Evolutionary conservation across 768 basidiomycete species (phyloP).

Genomic region (Clavulina sp.): DNA sequence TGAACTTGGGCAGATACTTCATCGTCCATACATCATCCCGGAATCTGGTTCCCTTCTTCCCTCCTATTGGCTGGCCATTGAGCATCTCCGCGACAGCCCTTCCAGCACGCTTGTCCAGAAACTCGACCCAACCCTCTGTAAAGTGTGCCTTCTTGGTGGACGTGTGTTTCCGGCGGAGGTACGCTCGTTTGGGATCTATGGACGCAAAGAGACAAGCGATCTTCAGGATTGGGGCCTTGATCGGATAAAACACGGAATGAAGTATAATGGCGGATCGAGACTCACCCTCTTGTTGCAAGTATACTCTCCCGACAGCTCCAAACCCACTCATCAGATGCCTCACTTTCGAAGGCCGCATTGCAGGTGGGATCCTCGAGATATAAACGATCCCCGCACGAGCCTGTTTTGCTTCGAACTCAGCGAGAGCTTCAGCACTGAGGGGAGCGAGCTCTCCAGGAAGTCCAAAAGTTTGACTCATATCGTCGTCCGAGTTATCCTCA

Average conservation of each 20-base stretch:
- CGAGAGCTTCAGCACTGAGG: conserved; percentile 55
- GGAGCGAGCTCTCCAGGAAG: conserved; percentile 31
- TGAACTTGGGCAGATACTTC: conserved; percentile 96
- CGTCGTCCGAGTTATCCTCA: conserved; percentile 36
- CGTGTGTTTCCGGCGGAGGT: conserved; percentile 64
- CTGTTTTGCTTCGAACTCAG: conserved; percentile 54
- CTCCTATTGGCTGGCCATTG: conserved; percentile 89
- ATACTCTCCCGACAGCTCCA: conserved; percentile 83
- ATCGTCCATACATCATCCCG: conserved; percentile 98
- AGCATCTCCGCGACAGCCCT: conserved; percentile 85
- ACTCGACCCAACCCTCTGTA: conserved; percentile 97
- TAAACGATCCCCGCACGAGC: conserved; percentile 76
- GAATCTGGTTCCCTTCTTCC: conserved; percentile 80
- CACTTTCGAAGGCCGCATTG: conserved; percentile 93
- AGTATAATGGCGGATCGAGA: conserved; percentile 2
- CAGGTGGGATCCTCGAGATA: conserved; percentile 90
- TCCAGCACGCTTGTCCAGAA: conserved; percentile 83
- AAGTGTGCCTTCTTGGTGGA: conserved; percentile 75
- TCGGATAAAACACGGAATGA: not conserved
- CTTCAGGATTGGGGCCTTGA: not conserved
- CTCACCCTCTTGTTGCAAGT: conserved; percentile 81
- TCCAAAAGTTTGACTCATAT: conserved; percentile 24
- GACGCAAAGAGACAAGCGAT: not conserved
- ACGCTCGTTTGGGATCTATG: conserved; percentile 71
- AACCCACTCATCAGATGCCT: conserved; percentile 81